These are phyloP conservation scores for Claviceps pusilla DNA, from an alignment of 2,329 filamentous ascomycete genomes.

Conservation along the genomic window DNA sequence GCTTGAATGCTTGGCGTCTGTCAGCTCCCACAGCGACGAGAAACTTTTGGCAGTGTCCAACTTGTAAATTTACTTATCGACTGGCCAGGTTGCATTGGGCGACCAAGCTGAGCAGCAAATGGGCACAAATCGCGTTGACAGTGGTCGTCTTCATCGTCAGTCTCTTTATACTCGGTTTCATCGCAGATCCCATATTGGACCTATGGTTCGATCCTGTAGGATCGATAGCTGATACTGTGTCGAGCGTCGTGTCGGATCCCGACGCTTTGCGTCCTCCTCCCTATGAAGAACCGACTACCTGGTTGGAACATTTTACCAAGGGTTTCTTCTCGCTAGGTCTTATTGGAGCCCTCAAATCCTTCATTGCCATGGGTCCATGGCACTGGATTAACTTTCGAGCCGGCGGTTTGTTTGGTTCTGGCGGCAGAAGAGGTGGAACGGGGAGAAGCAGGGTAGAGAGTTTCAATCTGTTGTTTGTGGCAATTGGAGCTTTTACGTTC, in stretches of 20 bases:
- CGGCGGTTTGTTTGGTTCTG: slow-evolving; percentile 38
- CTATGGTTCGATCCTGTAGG: slow-evolving; percentile 69
- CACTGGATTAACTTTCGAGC: slow-evolving; percentile 61
- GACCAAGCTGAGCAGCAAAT: slow-evolving; percentile 49
- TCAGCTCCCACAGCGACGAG: slow-evolving; percentile 49
- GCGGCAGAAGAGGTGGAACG: slow-evolving; percentile 40
- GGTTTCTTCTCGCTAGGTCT: slow-evolving; percentile 82
- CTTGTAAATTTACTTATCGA: slow-evolving; percentile 70
- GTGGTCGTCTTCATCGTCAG: slow-evolving; percentile 52
- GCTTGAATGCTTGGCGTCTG: slow-evolving; percentile 68
- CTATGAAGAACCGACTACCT: slow-evolving; percentile 42
- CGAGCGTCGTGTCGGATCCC: slow-evolving; percentile 27
- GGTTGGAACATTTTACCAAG: slow-evolving; percentile 75
- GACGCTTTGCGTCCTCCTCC: slow-evolving; percentile 20
- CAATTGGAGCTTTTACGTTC: slow-evolving; percentile 69
- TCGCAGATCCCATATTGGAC: slow-evolving; percentile 85
- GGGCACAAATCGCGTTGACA: slow-evolving; percentile 57
- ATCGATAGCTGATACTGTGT: slow-evolving; percentile 38
- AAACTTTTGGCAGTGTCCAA: slow-evolving; percentile 78
- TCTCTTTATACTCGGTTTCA: slow-evolving; percentile 73
- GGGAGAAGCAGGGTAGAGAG: slow-evolving; percentile 66
- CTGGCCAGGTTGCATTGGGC: slow-evolving; percentile 66
- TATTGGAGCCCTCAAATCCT: slow-evolving; percentile 68
- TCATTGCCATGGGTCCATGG: slow-evolving; percentile 60
- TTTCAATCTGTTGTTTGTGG: slow-evolving; percentile 63